Evolutionary conservation across 225 moss, liverwort and hornwort genomes (phyloP).

Genomic region (Rhytidiadelphus loreus): DNA sequence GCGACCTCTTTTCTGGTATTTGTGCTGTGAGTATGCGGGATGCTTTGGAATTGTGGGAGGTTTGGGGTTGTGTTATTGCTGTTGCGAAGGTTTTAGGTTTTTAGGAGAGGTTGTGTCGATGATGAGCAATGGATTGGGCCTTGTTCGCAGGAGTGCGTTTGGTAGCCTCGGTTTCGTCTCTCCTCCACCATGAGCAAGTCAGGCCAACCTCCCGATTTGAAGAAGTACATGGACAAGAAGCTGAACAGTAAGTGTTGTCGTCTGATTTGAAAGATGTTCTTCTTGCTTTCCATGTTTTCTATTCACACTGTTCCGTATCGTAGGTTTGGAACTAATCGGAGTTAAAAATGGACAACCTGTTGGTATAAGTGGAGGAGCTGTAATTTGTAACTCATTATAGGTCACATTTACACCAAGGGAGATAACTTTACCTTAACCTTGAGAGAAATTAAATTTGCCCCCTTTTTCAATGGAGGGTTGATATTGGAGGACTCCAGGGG

Average conservation of each 20-base stretch:
- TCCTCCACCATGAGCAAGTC: constrained; percentile 83
- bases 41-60: not conserved
- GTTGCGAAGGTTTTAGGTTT: not conserved
- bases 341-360: not conserved
- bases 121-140: not conserved
- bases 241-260: constrained; percentile 62
- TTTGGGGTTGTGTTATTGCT: not conserved
- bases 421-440: not conserved
- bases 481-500: not conserved
- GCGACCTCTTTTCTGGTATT: too few relatives aligned
- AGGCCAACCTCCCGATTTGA: constrained; percentile 98
- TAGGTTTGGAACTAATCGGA: not conserved
- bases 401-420: not conserved
- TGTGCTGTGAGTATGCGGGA: not conserved
- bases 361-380: not conserved
- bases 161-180: not conserved
- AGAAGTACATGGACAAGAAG: constrained; percentile 99
- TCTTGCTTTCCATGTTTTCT: not conserved
- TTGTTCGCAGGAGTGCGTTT: not conserved
- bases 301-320: not conserved
- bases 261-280: not conserved
- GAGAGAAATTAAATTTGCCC: not conserved
- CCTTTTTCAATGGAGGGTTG: not conserved
- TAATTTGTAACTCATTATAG: not conserved
- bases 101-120: not conserved